These are phyloP conservation scores for Mediolabrus comicus DNA, from an alignment of 108 stramenopile species.

Conservation along the genomic window DNA sequence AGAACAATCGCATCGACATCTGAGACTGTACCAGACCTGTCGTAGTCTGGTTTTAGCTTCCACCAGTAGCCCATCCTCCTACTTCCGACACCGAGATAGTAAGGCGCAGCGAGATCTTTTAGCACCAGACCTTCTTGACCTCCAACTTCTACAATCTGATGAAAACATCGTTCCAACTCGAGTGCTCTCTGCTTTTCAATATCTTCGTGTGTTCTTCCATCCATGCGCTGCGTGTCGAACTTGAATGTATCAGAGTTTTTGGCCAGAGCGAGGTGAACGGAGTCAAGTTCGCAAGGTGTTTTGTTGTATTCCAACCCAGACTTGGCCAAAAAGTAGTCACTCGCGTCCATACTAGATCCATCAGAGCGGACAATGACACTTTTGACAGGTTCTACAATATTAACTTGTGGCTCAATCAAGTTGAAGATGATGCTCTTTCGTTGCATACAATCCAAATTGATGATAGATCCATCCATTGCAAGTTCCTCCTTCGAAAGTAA, in stretches of 20 bases:
- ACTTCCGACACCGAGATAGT: constrained; percentile 53
- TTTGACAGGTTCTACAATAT: constrained; percentile 63
- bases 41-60: constrained; percentile 54
- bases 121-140: constrained; percentile 76
- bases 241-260: constrained; percentile 24
- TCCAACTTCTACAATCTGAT: constrained; percentile 59
- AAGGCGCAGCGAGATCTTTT: constrained; percentile 80
- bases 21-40: constrained; percentile 17
- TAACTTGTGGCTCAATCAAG: constrained; percentile 58
- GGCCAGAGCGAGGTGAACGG: constrained; percentile 44
- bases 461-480: constrained; percentile 56
- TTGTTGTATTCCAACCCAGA: constrained; percentile 38
- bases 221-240: constrained; percentile 30
- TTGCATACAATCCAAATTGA: constrained; percentile 59
- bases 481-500: constrained; percentile 37
- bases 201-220: constrained; percentile 44
- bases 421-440: constrained; percentile 69
- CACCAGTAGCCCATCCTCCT: constrained; percentile 68
- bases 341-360: constrained; percentile 56
- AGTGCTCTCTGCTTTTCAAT: constrained; percentile 60
- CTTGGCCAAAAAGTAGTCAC: constrained; percentile 57
- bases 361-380: constrained; percentile 70
- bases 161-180: constrained; percentile 62
- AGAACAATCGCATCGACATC: constrained; percentile 72
- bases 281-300: constrained; percentile 52